Conservation (phyloP, 352 stramenopile genomes). For the Pythium chondricola region DNA sequence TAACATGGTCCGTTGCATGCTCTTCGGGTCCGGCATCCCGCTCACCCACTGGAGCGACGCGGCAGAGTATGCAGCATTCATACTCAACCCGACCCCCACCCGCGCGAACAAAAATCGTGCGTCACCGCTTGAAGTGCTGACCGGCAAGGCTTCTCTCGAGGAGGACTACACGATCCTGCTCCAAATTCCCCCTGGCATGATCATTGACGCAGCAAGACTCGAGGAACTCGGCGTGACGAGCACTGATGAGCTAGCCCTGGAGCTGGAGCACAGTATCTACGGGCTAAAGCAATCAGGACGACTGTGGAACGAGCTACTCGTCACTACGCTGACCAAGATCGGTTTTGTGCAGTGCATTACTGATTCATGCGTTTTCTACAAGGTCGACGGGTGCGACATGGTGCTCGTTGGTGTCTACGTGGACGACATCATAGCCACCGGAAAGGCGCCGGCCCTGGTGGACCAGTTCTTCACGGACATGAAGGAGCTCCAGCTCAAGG, state of each 20-base stretch:
- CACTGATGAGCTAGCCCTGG: constrained; percentile 6
- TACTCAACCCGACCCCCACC: constrained; percentile 20
- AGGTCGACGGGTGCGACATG: neutral
- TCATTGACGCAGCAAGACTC: constrained; percentile 5
- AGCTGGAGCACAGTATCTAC: constrained; percentile 22
- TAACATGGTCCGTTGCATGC: constrained; percentile 24
- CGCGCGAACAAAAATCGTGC: constrained; percentile 3
- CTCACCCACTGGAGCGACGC: constrained; percentile 22
- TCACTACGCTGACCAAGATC: constrained; percentile 12
- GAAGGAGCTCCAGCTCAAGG: constrained; percentile 18
- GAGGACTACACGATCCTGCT: constrained; percentile 18
- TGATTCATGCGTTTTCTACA: constrained; percentile 24
- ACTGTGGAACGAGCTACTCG: constrained; percentile 22
- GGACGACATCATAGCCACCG: constrained; percentile 26
- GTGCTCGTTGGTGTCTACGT: constrained; percentile 20
- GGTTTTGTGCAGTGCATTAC: constrained; percentile 18
- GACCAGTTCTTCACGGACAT: constrained; percentile 17
- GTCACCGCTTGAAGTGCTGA: constrained; percentile 14
- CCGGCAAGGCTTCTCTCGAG: constrained; percentile 2
- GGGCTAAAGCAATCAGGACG: constrained; percentile 24
- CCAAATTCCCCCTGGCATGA: constrained; percentile 13
- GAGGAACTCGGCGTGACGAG: constrained; percentile 5
- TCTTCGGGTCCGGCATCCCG: constrained; percentile 21
- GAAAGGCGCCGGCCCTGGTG: neutral
- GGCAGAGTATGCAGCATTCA: constrained; percentile 18